These are phyloP conservation scores for Balansia obtecta DNA, from an alignment of 2,329 filamentous ascomycete genomes.

Conservation along the genomic window DNA sequence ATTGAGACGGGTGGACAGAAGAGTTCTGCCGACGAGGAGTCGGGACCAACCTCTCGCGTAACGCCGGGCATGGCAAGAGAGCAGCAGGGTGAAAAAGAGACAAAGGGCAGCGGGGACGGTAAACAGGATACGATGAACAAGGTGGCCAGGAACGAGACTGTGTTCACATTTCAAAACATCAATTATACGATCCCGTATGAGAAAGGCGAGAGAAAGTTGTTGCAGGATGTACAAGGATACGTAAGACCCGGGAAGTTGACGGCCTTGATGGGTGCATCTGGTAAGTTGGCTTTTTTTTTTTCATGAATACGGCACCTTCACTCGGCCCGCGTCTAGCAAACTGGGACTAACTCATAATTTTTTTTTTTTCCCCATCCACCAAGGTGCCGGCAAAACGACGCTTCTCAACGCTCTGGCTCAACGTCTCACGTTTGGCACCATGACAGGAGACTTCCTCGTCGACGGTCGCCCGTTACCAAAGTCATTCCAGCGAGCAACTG, in stretches of 20 bases:
- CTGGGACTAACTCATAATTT: not conserved
- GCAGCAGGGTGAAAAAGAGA: slow-evolving; percentile 12
- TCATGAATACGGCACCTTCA: not conserved
- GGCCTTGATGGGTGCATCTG: slow-evolving; percentile 57
- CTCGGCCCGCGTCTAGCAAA: not conserved
- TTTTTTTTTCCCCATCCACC: slow-evolving; percentile 5
- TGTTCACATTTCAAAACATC: slow-evolving; percentile 41
- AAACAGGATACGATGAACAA: slow-evolving; percentile 23
- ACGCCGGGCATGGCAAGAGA: slow-evolving; percentile 45
- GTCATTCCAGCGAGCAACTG: slow-evolving; percentile 70
- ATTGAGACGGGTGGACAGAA: slow-evolving; percentile 38
- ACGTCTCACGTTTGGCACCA: slow-evolving; percentile 63
- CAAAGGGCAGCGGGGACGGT: slow-evolving; percentile 16
- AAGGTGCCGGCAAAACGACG: slow-evolving; percentile 56
- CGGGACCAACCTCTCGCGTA: slow-evolving; percentile 27
- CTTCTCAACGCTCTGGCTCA: slow-evolving; percentile 62
- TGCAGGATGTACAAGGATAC: slow-evolving; percentile 72
- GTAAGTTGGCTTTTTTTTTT: slow-evolving; percentile 15
- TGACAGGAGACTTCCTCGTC: slow-evolving; percentile 68
- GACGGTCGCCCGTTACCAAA: slow-evolving; percentile 59
- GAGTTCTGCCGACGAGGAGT: slow-evolving; percentile 40
- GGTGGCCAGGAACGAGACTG: slow-evolving; percentile 48
- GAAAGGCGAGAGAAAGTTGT: slow-evolving; percentile 51
- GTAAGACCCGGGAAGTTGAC: slow-evolving; percentile 72
- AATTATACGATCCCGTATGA: slow-evolving; percentile 42